Evolutionary conservation across 2,329 filamentous ascomycete species (phyloP), one percentile per base, ranked within the genome.

Genomic region (Cryphonectria parasitica): DNA sequence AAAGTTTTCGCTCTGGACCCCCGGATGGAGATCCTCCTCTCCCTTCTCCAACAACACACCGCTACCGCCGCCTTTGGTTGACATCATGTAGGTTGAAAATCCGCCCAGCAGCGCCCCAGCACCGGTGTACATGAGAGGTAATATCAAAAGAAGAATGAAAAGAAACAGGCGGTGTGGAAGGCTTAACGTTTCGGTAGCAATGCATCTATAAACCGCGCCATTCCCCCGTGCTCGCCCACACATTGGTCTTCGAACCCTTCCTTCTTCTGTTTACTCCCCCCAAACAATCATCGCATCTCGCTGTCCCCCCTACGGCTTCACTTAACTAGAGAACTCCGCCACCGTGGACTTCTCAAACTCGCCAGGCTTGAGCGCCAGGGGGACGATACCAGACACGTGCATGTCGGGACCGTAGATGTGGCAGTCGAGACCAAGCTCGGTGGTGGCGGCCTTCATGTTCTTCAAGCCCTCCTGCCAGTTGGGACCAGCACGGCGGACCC

Each of bases 391-490:
- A 67, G 92, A 95, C 78, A 99, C 95, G 85, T 98, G 94, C 93
- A 98, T 98, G 85, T 97, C 90, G 62, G 88, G 88, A 68, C 88
- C 88, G 74, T 89, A 90, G 78, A 89, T 87, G 83, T 89, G 88
- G 79, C 87, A 86, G 75, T 87, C 82, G 75, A 99, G 89, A 77
- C 93, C 93, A 72, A 99, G 90, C 87, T 99, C 96, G 82, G 95
- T 90, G 73, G 94, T 96, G 72, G 97, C 95, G 65, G 90, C 89
- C 90, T 98, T 98, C 90, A 99, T 98, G 90, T 98, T 99, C 91
- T 97, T 98, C 75, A 99, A 91, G 85, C 96, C 96, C 86, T 99
- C 96, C 85, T 99, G 96, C 90, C 97, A 99, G 89, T 99, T 99
- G 83, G 96, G 96, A 73, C 96, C 94, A 67, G 96, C 89, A 83